A percentile compares a stretch with the other conserved stretches of the same genome.
These are phyloP conservation scores for Sordariomycetes sp. DNA, from an alignment of 2,329 filamentous ascomycete species.

Conservation along the genomic window DNA sequence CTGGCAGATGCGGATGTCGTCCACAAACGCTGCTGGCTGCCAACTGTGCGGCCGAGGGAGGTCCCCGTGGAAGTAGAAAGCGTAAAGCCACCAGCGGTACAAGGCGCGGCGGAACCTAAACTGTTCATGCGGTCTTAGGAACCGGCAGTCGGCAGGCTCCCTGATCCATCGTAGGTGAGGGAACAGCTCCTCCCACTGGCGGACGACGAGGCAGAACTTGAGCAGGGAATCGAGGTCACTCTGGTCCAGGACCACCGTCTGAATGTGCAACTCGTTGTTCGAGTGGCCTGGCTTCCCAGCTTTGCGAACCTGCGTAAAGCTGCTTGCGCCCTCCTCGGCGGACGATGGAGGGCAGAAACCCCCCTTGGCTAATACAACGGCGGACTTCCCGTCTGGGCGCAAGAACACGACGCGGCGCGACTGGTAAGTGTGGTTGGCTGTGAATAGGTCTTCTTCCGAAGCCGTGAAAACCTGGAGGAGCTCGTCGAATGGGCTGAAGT, in stretches of 20 bases:
- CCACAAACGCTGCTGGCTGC: constrained; percentile 14
- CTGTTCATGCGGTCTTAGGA: constrained; percentile 29
- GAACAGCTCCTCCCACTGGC: constrained; percentile 26
- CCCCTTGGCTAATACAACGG: constrained; percentile 10
- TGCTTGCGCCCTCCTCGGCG: background rate
- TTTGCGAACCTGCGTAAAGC: constrained; percentile 9
- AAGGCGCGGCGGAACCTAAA: constrained; percentile 37
- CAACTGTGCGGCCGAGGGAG: constrained; percentile 9
- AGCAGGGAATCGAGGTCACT: constrained; percentile 21
- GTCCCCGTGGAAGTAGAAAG: constrained; percentile 38
- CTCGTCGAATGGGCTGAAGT: constrained; percentile 32
- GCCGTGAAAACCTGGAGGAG: constrained; percentile 36
- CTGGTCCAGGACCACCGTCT: constrained; percentile 18
- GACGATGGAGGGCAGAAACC: background rate
- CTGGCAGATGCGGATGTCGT: constrained; percentile 29
- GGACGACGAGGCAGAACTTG: constrained; percentile 22
- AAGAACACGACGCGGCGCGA: constrained; percentile 27
- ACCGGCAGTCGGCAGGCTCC: constrained; percentile 30
- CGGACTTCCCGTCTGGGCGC: constrained; percentile 20
- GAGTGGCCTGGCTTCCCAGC: background rate
- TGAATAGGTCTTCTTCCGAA: constrained; percentile 21
- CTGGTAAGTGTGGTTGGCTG: constrained; percentile 21
- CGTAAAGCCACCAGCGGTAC: constrained; percentile 44
- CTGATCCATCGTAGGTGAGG: constrained; percentile 36
- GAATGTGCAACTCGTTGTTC: background rate